Evolutionary conservation across 495 filamentous ascomycete species (phyloP), one percentile per base, ranked within the genome.

Genomic region (Podospora pseudoanserina): DNA sequence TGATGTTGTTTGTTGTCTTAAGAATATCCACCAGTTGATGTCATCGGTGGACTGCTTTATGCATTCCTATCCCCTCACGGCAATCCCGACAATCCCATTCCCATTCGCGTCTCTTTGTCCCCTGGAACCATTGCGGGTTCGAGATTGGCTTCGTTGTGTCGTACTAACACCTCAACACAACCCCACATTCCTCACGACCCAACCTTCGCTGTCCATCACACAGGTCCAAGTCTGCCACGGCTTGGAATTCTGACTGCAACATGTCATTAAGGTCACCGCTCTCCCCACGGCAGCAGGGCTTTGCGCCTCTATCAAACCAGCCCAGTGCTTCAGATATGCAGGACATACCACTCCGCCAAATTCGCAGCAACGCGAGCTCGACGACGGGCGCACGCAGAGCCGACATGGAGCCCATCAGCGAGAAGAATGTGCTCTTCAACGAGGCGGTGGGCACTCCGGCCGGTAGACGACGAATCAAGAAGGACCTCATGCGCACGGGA

Each of bases 401-500:
- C 26, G 75, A 79, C 54, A 74, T 75, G 54, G 71, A 73, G 9
- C 65, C 64, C 26, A 57, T 58, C 19, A 77, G 77, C 32, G 80
- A 78, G 69, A 75, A 79, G 56, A 62, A 82, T 44, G 81, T 79
- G 65, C 78, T 88, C 67, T 89, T 87, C 75, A 79, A 84, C 57
- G 78, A 77, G 44, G 56, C 65, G 32, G 60, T 69, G 13, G 65
- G 70, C 0, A 73, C 69, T 5, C 74, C 77, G 11, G 83, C 79
- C 23, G 90, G 87, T 69, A 85, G 84, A 77, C 86, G 87, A 73
- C 87, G 81, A 74, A 77, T 75, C 5, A 80, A 77, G 78, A 81
- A 78, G 64, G 86, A 78, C 27, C 77, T 84, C 55, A 76, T 82
- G 62, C 83, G 84, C 11, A 82, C 84, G 59, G 87, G 85, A 65